phyloP scores from a whole-genome alignment of 169 alveolate genomes.

The Cryptosporidium tyzzeri region DNA sequence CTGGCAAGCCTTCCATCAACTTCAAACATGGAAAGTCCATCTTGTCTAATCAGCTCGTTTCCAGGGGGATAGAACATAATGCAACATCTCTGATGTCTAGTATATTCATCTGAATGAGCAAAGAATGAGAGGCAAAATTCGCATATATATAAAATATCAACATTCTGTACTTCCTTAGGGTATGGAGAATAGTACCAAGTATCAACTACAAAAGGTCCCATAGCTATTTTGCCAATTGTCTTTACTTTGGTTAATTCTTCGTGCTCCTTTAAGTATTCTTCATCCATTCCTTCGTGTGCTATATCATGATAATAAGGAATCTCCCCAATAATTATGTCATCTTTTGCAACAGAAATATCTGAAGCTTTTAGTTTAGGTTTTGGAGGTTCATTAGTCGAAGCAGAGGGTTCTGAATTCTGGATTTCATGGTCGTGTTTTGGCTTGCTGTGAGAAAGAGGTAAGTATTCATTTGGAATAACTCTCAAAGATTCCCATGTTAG shows the following conservation, averaged over 20 bases:
- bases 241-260: conserved; percentile 95
- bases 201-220: conserved; percentile 93
- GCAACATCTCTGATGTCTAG: conserved; percentile 90
- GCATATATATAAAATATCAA: conserved; percentile 93
- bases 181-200: conserved; percentile 99
- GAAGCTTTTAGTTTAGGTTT: conserved; percentile 26
- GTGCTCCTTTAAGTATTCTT: conserved; percentile 91
- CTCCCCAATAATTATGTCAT: conserved; percentile 51
- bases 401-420: conserved; percentile 14
- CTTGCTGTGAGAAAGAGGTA: conserved; percentile 46
- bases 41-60: conserved; percentile 96
- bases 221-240: conserved; percentile 92
- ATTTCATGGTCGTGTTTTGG: conserved; percentile 17
- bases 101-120: conserved; percentile 83
- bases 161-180: conserved; percentile 94
- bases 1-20: conserved; percentile 95
- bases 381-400: not conserved
- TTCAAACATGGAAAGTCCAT: conserved; percentile 93
- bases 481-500: conserved; percentile 85
- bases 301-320: conserved; percentile 72
- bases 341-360: conserved; percentile 47
- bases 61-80: conserved; percentile 97
- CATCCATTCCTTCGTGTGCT: conserved; percentile 91
- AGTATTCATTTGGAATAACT: conserved; percentile 69
- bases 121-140: conserved; percentile 95